These are phyloP conservation scores for Guadua angustifolia DNA, from an alignment of 176 grass and related monocot species.

Conservation along the genomic window DNA sequence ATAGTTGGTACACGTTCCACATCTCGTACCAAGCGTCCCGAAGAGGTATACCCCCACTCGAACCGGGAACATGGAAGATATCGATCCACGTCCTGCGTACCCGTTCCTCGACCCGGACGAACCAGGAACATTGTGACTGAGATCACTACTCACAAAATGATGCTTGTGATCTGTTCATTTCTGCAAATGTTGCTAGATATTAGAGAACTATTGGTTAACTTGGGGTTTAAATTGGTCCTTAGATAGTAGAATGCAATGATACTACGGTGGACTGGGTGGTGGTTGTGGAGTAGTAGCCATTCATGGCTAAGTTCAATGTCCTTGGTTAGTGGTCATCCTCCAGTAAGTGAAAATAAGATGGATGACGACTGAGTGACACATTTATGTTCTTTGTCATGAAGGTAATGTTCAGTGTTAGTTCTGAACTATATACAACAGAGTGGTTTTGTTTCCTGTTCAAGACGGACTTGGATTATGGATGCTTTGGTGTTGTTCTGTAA, in stretches of 20 bases:
- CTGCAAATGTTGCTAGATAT: neutral
- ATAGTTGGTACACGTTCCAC: too few species aligned
- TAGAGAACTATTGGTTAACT: neutral
- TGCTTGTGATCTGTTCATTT: neutral
- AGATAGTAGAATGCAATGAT: neutral
- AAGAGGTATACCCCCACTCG: too few species aligned
- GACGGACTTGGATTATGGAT: neutral
- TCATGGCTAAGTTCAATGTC: neutral
- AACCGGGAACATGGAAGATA: too few species aligned
- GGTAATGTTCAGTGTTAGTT: neutral
- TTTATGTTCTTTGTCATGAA: neutral
- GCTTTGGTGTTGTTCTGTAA: neutral
- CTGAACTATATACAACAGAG: neutral
- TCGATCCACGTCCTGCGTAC: too few species aligned
- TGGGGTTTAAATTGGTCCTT: neutral
- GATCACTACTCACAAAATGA: neutral
- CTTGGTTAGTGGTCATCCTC: neutral
- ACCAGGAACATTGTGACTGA: too few species aligned
- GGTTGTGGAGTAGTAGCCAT: neutral
- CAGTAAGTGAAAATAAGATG: neutral
- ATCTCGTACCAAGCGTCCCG: too few species aligned
- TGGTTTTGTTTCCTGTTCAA: conserved; percentile 17
- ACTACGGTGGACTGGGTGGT: neutral
- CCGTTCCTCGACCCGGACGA: too few species aligned
- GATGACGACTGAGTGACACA: neutral